These are phyloP conservation scores for Fusarium sacchari DNA, from an alignment of 2,329 filamentous ascomycete genomes.

Conservation along the genomic window DNA sequence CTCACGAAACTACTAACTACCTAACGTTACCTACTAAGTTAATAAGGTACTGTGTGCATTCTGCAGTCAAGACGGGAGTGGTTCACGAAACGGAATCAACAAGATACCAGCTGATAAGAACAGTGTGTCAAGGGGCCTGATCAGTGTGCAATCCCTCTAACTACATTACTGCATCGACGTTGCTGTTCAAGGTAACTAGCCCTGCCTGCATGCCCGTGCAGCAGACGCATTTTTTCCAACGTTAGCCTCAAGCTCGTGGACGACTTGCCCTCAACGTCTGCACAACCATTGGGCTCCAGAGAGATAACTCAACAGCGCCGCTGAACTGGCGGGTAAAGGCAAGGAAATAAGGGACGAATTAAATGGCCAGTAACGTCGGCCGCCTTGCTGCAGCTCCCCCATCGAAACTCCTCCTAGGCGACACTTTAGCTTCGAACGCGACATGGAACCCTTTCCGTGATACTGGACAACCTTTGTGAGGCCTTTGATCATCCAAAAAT, in stretches of 20 bases:
- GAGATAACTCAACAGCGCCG: conserved; percentile 2
- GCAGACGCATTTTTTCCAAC: neutral
- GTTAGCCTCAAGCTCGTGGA: neutral
- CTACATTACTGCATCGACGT: neutral
- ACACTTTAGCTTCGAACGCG: conserved; percentile 28
- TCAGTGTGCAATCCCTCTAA: neutral
- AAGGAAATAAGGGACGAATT: conserved; percentile 22
- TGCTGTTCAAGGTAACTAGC: neutral
- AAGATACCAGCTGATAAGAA: neutral
- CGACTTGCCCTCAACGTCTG: neutral
- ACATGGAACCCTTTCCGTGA: conserved; percentile 31
- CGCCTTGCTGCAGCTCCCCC: conserved; percentile 33
- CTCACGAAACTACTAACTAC: neutral
- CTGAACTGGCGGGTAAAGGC: conserved; percentile 23
- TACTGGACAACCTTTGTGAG: conserved; percentile 3
- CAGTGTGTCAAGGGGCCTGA: neutral
- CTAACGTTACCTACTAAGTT: too few species aligned
- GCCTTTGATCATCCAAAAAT: conserved; percentile 2
- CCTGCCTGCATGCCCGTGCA: conserved; percentile 9
- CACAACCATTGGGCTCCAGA: neutral
- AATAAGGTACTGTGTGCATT: neutral
- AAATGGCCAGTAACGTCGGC: conserved; percentile 29
- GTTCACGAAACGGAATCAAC: neutral
- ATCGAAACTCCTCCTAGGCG: conserved; percentile 13
- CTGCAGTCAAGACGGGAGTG: neutral